Base-by-base conservation (phyloP, 2,329 filamentous ascomycete genomes). In the Lomentospora prolificans region DNA sequence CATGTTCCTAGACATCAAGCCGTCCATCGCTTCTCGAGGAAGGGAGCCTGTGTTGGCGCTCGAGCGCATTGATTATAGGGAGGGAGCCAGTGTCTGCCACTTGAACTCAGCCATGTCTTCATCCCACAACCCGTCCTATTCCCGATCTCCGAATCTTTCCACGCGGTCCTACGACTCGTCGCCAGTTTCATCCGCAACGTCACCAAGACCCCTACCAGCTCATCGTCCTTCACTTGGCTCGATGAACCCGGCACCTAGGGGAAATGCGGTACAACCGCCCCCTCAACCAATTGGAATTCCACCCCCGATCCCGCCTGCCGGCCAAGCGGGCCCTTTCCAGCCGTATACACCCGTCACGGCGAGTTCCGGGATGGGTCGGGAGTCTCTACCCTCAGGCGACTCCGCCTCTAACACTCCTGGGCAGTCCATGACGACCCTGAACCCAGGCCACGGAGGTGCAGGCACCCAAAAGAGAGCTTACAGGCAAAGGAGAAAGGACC, bases 401-500 rank as follows among this genome's bases (percentile, higher is more conserved):
- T 83, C 80, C 56, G 75, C 76, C 56, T 70, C 72, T 61, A 77
- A 77, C 64, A 82, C 79, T 14, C 80, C 80, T 27, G 76, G 75
- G 39, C 68, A 70, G 24, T 70, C 71, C 44, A 69, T 64, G 62
- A 69, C 69, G 25, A 65, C 64, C 58, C 63, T 67, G 50, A 70
- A n/a, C n/a, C 44, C 54, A 3, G 54, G 63, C 33, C 60, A 74
- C 24, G 74, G 78, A 36, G 14, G 24, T 8, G 9, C 39, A 3
- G 44, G 44, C 22, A 36, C 87, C 30, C 90, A 95, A 69, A 97
- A 97, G 70, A 79, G 94, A 66, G 92, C 94, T 2, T 99, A 97
- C 73, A 84, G 94, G 24, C 94, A 99, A 69, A 79, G 94, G 61
- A 82, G 94, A 62, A 99, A 99, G 67, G 94, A 99, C 64, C 94